These are phyloP conservation scores for Pulicaria dysenterica DNA, from an alignment of 129 eudicot genomes.

Conservation along the genomic window DNA sequence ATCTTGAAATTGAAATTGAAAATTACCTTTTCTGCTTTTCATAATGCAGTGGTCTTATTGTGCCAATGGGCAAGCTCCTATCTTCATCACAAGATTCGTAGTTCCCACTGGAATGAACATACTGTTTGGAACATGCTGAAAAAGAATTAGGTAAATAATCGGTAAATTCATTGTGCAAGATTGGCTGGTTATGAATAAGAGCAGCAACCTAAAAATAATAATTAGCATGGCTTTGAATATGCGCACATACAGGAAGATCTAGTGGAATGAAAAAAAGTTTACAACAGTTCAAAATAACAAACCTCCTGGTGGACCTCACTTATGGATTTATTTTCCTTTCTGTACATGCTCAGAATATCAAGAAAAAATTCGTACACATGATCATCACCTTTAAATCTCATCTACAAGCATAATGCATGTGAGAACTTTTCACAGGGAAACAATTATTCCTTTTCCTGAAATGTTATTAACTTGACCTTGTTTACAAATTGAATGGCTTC, in stretches of 20 bases:
- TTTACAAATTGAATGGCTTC: slow-evolving; percentile 76
- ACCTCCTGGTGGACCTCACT: slow-evolving; percentile 83
- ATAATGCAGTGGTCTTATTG: slow-evolving; percentile 42
- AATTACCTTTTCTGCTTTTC: slow-evolving; percentile 64
- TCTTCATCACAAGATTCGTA: slow-evolving; percentile 36
- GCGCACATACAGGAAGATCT: background rate
- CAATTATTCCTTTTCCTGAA: background rate
- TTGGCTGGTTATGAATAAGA: slow-evolving; percentile 76
- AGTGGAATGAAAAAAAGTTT: background rate
- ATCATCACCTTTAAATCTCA: slow-evolving; percentile 78
- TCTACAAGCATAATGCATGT: slow-evolving; percentile 48
- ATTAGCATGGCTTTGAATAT: background rate
- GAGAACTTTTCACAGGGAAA: slow-evolving; percentile 10
- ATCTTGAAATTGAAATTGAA: background rate
- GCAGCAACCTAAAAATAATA: slow-evolving; percentile 67
- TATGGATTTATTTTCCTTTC: slow-evolving; percentile 58
- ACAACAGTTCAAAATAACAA: slow-evolving; percentile 18
- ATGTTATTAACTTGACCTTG: slow-evolving; percentile 69
- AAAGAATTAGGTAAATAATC: slow-evolving; percentile 72
- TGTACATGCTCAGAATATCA: slow-evolving; percentile 75
- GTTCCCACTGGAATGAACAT: slow-evolving; percentile 50
- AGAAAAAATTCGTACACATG: slow-evolving; percentile 86
- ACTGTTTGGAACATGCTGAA: slow-evolving; percentile 39
- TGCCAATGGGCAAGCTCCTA: slow-evolving; percentile 46
- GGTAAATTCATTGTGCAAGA: slow-evolving; percentile 72